phyloP scores from a whole-genome alignment of 805 yeast species.

The Millerozyma miso region DNA sequence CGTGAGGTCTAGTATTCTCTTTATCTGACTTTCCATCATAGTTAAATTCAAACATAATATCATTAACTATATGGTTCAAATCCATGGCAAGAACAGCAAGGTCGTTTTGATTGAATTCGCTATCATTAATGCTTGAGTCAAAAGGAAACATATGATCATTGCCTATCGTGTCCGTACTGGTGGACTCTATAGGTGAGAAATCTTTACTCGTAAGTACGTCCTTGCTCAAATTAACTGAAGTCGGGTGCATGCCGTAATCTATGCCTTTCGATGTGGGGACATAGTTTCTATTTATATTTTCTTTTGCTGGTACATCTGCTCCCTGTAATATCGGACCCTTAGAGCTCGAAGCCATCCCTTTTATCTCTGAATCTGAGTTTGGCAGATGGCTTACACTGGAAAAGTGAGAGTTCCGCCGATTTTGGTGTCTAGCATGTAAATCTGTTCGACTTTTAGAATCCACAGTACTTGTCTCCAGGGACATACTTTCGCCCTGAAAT shows the following conservation, averaged over 20 bases:
- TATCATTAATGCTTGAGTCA: conserved; percentile 4
- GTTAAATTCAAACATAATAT: conserved; percentile 33
- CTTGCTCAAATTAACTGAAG: not conserved
- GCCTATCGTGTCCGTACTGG: not conserved
- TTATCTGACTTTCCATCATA: conserved; percentile 10
- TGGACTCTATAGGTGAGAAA: not conserved
- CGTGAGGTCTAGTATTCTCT: not conserved
- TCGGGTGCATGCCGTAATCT: conserved; percentile 2
- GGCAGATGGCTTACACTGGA: conserved; percentile 8
- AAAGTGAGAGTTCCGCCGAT: conserved; percentile 4
- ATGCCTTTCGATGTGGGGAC: too few relatives aligned
- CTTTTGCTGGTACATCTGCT: too few relatives aligned
- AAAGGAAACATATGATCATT: not conserved
- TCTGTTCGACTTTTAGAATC: not conserved
- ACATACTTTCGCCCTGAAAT: not conserved
- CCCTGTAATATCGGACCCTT: too few relatives aligned
- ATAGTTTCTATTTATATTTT: too few relatives aligned
- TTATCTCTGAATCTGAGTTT: not conserved
- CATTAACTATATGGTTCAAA: conserved; percentile 36
- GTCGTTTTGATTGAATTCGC: conserved; percentile 23
- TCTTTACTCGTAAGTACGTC: not conserved
- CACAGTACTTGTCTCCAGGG: not conserved
- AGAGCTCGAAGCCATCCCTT: not conserved
- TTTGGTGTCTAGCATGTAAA: not conserved
- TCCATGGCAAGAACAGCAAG: conserved; percentile 34